Percentiles rank a stretch among this genome's conserved stretches.
phyloP scores from a whole-genome alignment of 106 monocot species.

The Posidonia australis region DNA sequence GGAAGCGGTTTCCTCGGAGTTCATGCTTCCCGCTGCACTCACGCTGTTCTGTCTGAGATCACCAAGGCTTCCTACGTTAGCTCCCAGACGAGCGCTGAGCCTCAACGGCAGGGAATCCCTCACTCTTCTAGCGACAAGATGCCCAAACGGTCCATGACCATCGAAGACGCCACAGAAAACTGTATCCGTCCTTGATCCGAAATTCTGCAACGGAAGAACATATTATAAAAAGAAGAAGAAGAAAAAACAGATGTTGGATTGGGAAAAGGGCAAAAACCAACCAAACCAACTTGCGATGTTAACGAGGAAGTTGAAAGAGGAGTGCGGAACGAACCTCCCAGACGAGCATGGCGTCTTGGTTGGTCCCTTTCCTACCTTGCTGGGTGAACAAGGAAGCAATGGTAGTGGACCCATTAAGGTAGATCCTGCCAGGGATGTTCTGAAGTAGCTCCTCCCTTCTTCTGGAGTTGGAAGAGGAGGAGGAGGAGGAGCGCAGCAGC shows the following conservation, averaged over 20 bases:
- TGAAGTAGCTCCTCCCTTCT: constrained; percentile 22
- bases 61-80: background rate
- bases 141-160: constrained; percentile 82
- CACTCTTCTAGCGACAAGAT: constrained; percentile 68
- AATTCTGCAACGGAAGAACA: too few relatives aligned
- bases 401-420: constrained; percentile 23
- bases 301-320: background rate
- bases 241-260: background rate
- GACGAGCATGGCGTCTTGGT: constrained; percentile 59
- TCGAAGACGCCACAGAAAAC: constrained; percentile 80
- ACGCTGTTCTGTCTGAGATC: constrained; percentile 1
- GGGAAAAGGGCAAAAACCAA: too few relatives aligned
- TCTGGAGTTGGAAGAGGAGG: too few relatives aligned
- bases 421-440: constrained; percentile 29
- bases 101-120: constrained; percentile 61
- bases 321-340: constrained; percentile 41
- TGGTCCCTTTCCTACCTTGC: constrained; percentile 53
- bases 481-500: background rate
- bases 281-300: too few relatives aligned
- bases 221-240: too few relatives aligned
- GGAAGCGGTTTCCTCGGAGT: background rate
- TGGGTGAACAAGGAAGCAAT: constrained; percentile 32
- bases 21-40: constrained; percentile 10
- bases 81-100: constrained; percentile 29
- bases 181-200: constrained; percentile 40